A percentile compares a stretch with the other conserved stretches of the same genome.
These are phyloP conservation scores for Cutaneotrichosporon sp. DNA, from an alignment of 1,284 basidiomycete genomes.

Conservation along the genomic window DNA sequence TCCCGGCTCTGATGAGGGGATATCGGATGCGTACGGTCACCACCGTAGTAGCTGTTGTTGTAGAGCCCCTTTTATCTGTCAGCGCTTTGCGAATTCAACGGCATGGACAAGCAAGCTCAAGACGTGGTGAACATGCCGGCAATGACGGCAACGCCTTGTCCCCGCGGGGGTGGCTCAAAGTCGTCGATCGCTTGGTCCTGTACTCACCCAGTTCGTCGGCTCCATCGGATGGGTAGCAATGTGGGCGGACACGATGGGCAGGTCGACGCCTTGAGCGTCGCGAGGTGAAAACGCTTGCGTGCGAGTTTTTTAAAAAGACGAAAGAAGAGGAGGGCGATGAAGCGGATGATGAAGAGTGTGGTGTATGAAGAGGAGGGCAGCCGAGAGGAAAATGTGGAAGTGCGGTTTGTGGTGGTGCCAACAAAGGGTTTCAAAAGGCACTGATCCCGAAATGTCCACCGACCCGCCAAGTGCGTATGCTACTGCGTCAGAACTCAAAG, in stretches of 20 bases:
- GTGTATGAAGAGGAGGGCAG: too few relatives aligned
- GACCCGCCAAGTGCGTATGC: too few relatives aligned
- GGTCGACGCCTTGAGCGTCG: conserved; percentile 1
- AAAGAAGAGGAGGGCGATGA: too few relatives aligned
- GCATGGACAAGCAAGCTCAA: too few relatives aligned
- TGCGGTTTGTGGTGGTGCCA: too few relatives aligned
- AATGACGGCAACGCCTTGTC: background rate
- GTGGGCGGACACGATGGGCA: conserved; percentile 17
- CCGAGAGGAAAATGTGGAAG: too few relatives aligned
- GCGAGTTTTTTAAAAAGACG: too few relatives aligned
- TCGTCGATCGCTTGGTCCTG: background rate
- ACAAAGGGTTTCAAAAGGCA: too few relatives aligned
- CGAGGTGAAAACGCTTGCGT: background rate
- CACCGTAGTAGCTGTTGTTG: conserved; percentile 24
- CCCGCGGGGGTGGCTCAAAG: conserved; percentile 5
- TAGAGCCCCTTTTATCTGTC: conserved; percentile 24
- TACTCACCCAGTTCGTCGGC: conserved; percentile 27
- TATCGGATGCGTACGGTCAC: conserved; percentile 18
- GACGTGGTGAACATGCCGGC: background rate
- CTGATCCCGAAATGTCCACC: too few relatives aligned
- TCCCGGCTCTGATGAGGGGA: conserved; percentile 14
- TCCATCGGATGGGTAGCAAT: conserved; percentile 21
- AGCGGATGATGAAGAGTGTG: too few relatives aligned
- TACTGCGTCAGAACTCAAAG: too few relatives aligned
- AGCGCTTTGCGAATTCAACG: too few relatives aligned